A percentile compares a stretch with the other conserved stretches of the same genome.
These are phyloP conservation scores for Barnettozyma vustinii DNA, from an alignment of 805 yeast genomes.

Conservation along the genomic window DNA sequence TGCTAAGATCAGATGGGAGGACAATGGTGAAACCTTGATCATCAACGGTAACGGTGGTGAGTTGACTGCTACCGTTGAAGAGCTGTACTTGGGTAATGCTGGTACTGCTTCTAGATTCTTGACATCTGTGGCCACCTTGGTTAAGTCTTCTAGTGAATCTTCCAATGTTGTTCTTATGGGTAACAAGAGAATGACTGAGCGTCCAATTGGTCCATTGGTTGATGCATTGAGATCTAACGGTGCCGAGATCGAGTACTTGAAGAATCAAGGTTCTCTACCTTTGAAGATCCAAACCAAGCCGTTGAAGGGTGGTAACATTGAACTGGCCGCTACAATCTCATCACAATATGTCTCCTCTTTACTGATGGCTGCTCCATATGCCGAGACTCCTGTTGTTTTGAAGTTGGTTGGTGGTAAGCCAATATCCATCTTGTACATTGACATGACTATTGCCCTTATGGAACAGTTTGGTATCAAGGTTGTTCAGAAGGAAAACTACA, in stretches of 20 bases:
- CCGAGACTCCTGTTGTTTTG: constrained; percentile 79
- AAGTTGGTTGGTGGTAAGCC: constrained; percentile 94
- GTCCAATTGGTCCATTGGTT: constrained; percentile 95
- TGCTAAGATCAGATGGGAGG: constrained; percentile 77
- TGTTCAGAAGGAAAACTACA: constrained; percentile 67
- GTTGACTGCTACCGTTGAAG: constrained; percentile 54
- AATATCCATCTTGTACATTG: constrained; percentile 90
- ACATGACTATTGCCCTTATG: constrained; percentile 98
- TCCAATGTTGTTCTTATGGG: constrained; percentile 73
- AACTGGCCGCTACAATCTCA: constrained; percentile 91
- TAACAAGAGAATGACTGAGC: constrained; percentile 93
- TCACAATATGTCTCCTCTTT: constrained; percentile 96
- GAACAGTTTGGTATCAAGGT: constrained; percentile 80
- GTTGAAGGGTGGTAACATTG: constrained; percentile 86
- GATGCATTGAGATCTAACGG: constrained; percentile 86
- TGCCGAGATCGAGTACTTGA: constrained; percentile 63
- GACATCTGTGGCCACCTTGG: constrained; percentile 88
- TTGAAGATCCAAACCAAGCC: constrained; percentile 68
- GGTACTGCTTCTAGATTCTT: constrained; percentile 97
- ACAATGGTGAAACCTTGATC: constrained; percentile 84
- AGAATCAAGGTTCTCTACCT: constrained; percentile 80
- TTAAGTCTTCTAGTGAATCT: constrained; percentile 38
- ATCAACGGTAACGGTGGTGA: constrained; percentile 83
- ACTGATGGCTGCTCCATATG: constrained; percentile 97
- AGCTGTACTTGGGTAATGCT: constrained; percentile 89